Evolutionary conservation across 2,329 filamentous ascomycete genomes (phyloP).

Genomic region (Fusarium sp.): DNA sequence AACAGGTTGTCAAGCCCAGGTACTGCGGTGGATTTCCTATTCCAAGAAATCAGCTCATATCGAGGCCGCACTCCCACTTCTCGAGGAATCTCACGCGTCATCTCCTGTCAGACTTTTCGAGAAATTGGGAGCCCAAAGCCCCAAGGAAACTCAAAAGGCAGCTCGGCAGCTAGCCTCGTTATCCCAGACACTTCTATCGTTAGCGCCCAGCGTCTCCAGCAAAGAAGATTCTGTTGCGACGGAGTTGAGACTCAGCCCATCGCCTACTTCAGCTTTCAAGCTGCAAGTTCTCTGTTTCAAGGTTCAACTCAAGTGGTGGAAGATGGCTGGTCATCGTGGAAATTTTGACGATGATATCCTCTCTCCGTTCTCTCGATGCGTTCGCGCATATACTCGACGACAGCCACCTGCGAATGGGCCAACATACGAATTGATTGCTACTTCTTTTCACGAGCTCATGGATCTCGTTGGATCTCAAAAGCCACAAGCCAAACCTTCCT

Average conservation of each 20-base stretch:
- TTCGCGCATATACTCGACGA: constrained; percentile 72
- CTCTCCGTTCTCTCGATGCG: constrained; percentile 73
- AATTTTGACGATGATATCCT: constrained; percentile 74
- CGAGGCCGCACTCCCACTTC: constrained; percentile 67
- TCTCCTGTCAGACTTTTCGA: constrained; percentile 72
- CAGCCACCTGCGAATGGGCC: constrained; percentile 55
- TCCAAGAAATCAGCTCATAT: constrained; percentile 71
- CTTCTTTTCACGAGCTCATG: constrained; percentile 52
- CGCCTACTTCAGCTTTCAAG: constrained; percentile 70
- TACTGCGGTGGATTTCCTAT: constrained; percentile 72
- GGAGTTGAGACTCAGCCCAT: constrained; percentile 67
- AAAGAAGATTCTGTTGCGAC: constrained; percentile 70
- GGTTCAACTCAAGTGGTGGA: constrained; percentile 75
- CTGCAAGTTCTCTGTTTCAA: constrained; percentile 75
- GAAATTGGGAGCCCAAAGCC: constrained; percentile 58
- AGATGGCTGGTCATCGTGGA: constrained; percentile 69
- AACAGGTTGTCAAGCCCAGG: constrained; percentile 74
- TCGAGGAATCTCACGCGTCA: constrained; percentile 65
- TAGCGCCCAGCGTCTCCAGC: constrained; percentile 76
- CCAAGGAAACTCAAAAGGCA: constrained; percentile 67
- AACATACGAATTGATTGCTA: constrained; percentile 54
- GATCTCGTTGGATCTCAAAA: constrained; percentile 53
- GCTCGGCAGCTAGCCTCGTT: constrained; percentile 76
- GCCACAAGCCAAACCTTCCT: constrained; percentile 53
- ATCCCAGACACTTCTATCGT: constrained; percentile 73